Conservation (phyloP, 192 early-diverging fungal species). For the Chytriomyces hyalinus region DNA sequence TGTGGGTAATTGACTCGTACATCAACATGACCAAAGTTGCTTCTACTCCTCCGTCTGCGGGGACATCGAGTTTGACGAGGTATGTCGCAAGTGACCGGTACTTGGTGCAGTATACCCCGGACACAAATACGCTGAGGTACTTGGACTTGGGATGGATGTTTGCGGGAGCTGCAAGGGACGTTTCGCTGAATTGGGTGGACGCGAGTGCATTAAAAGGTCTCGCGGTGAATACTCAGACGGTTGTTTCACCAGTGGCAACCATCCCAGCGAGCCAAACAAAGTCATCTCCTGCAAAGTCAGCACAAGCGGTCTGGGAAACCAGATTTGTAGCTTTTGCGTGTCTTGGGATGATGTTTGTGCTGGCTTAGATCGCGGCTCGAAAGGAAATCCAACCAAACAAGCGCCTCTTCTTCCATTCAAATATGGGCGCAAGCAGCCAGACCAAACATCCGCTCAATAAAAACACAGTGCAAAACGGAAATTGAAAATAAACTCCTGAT, state of each 20-base stretch:
- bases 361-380: too few species aligned
- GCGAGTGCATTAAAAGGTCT: not conserved
- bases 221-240: not conserved
- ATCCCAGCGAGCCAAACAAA: not conserved
- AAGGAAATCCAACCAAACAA: too few species aligned
- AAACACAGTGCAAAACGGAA: too few species aligned
- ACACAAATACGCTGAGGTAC: conserved; percentile 15
- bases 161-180: conserved; percentile 8
- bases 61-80: conserved; percentile 6
- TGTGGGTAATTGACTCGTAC: conserved; percentile 29
- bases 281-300: too few species aligned
- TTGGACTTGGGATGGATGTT: conserved; percentile 38
- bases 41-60: conserved; percentile 1
- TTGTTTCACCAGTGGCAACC: not conserved
- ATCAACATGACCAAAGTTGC: conserved; percentile 23
- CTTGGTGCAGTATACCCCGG: conserved; percentile 27
- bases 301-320: too few species aligned
- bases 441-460: too few species aligned
- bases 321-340: too few species aligned
- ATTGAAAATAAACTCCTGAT: too few species aligned
- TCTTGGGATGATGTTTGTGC: too few species aligned
- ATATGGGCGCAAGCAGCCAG: too few species aligned
- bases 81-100: conserved; percentile 27
- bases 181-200: not conserved
- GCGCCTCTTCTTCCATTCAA: too few species aligned